Percentiles rank a stretch among this genome's conserved stretches.
These are phyloP conservation scores for Stylonectria norvegica DNA, from an alignment of 2,329 filamentous ascomycete species.

Conservation along the genomic window DNA sequence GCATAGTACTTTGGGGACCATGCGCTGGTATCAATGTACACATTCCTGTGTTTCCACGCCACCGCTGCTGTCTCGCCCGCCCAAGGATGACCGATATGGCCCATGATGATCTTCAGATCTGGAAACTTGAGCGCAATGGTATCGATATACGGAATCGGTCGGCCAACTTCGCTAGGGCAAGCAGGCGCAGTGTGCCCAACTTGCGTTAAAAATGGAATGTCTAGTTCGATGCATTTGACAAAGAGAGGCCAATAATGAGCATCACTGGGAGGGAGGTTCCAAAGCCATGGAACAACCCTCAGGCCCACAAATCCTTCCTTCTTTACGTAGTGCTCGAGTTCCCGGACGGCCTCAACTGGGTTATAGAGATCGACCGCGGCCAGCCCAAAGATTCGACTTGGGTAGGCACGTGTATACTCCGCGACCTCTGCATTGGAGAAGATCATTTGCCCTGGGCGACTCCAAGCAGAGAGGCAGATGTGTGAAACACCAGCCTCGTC, in stretches of 20 bases:
- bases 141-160: constrained; percentile 14
- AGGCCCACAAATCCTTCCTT: constrained; percentile 12
- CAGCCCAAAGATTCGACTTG: constrained; percentile 10
- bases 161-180: constrained; percentile 12
- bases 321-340: constrained; percentile 12
- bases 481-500: constrained; percentile 11
- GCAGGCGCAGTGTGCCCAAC: constrained; percentile 12
- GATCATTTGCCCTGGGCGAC: constrained; percentile 6
- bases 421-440: constrained; percentile 12
- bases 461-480: constrained; percentile 11
- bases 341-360: constrained; percentile 7
- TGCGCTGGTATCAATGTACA: constrained; percentile 12
- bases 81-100: constrained; percentile 14
- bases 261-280: constrained; percentile 10
- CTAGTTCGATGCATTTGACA: constrained; percentile 13
- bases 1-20: constrained; percentile 10
- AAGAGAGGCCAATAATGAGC: constrained; percentile 12
- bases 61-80: constrained; percentile 9
- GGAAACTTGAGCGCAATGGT: constrained; percentile 12
- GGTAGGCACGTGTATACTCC: constrained; percentile 11
- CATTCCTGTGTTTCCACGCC: constrained; percentile 12
- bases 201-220: constrained; percentile 11
- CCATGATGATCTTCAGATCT: constrained; percentile 9
- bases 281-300: constrained; percentile 10
- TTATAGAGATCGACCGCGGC: constrained; percentile 9